phyloP scores from a whole-genome alignment of 306 rosid species.

The Quercus variabilis region DNA sequence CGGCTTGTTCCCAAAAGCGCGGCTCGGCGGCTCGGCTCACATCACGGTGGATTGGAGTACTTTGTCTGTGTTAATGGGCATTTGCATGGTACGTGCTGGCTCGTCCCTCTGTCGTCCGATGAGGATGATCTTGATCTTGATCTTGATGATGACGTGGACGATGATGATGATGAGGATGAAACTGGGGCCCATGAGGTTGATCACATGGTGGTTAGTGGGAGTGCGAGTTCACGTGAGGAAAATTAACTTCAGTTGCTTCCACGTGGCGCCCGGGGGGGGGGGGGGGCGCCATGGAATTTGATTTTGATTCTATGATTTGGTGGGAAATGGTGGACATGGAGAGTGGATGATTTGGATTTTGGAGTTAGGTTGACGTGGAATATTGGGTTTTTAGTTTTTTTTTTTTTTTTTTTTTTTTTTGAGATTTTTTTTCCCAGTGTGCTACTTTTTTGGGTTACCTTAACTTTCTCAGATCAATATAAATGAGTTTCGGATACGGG shows the following conservation, averaged over 20 bases:
- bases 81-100: slow-evolving; percentile 59
- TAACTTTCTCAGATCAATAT: no score
- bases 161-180: neutral
- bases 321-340: no score
- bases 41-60: slow-evolving; percentile 47
- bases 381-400: no score
- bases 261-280: no score
- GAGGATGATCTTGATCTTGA: slow-evolving; percentile 9
- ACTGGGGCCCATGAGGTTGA: slow-evolving; percentile 4
- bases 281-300: no score
- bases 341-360: no score
- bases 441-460: no score
- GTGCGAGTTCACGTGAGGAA: slow-evolving; percentile 16
- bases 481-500: no score
- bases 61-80: slow-evolving; percentile 66
- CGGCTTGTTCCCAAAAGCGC: slow-evolving; percentile 58
- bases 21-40: slow-evolving; percentile 63
- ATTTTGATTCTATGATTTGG: no score
- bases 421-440: no score
- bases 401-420: no score
- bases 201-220: slow-evolving; percentile 24
- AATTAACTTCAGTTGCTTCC: neutral
- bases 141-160: neutral
- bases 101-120: slow-evolving; percentile 50
- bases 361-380: no score